Evolutionary conservation across 441 rosid genomes (phyloP).

Genomic region (Pelargonium cotyledonis): DNA sequence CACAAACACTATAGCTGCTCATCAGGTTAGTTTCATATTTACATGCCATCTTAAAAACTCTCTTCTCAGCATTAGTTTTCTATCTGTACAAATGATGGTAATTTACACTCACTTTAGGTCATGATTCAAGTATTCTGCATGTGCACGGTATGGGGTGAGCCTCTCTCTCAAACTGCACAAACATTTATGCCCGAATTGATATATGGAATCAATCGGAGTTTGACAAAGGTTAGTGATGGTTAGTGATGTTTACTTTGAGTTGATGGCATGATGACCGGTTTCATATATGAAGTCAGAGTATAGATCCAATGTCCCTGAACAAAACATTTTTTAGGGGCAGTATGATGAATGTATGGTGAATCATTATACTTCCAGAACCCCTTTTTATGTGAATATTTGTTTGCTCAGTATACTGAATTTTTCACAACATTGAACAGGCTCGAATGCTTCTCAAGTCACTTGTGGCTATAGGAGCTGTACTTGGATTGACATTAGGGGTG

Average conservation of each 20-base stretch:
- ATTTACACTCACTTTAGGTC: conserved; percentile 19
- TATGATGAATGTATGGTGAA: no score
- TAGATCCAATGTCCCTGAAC: no score
- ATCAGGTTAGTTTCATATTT: conserved; percentile 22
- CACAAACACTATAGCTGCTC: conserved; percentile 26
- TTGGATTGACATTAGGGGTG: conserved; percentile 27
- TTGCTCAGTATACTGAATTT: background rate
- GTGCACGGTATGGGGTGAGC: conserved; percentile 31
- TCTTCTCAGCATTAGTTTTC: background rate
- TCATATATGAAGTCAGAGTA: no score
- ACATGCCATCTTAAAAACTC: no score
- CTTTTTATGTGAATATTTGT: background rate
- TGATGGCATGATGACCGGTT: background rate
- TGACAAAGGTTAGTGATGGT: conserved; percentile 28
- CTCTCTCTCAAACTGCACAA: conserved; percentile 33
- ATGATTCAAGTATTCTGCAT: conserved; percentile 29
- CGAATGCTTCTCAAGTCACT: conserved; percentile 30
- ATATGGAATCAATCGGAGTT: conserved; percentile 21
- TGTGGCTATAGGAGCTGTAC: conserved; percentile 23
- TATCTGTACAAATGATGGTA: background rate
- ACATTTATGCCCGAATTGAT: conserved; percentile 33
- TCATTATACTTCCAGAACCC: no score
- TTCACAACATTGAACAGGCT: conserved; percentile 20
- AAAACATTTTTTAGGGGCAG: no score
- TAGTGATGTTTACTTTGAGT: conserved; percentile 6